A percentile compares a stretch with the other conserved stretches of the same genome.
Conservation (phyloP, 257 asterid species). For the Przewalskia tangutica region DNA sequence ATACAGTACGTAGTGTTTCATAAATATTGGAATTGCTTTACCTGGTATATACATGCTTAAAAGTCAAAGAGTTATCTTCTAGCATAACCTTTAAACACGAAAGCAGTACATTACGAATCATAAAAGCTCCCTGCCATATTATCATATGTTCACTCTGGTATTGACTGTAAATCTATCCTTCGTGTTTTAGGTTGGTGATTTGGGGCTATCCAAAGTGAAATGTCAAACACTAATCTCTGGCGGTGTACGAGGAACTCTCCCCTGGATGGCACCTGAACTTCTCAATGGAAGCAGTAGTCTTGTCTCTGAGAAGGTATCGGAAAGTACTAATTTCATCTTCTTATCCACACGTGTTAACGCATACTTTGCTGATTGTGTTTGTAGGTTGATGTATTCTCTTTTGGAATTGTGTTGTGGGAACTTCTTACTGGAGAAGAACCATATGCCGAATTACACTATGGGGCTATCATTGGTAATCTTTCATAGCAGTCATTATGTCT, state of each 20-base stretch:
- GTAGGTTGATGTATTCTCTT: constrained; percentile 93
- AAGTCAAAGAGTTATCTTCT: background rate
- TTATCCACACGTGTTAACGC: background rate
- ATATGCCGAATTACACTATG: constrained; percentile 84
- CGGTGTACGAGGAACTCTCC: constrained; percentile 99
- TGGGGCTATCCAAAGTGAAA: constrained; percentile 96
- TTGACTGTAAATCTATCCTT: background rate
- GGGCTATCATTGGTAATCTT: constrained; percentile 73
- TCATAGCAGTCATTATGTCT: too few species aligned
- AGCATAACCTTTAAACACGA: background rate
- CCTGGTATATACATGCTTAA: background rate
- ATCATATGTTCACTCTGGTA: background rate
- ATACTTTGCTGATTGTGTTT: background rate
- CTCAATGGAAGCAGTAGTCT: constrained; percentile 97
- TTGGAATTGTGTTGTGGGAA: constrained; percentile 98
- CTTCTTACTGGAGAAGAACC: constrained; percentile 97
- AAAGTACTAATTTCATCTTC: background rate
- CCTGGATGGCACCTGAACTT: constrained; percentile 99
- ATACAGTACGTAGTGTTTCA: too few species aligned
- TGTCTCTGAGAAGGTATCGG: constrained; percentile 80
- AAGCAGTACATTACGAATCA: background rate
- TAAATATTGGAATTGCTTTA: background rate
- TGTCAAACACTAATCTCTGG: constrained; percentile 93
- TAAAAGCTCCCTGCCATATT: background rate
- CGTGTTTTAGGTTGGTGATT: constrained; percentile 76